Evolutionary conservation across 768 basidiomycete species (phyloP).

Genomic region (Asterophora lycoperdoides): DNA sequence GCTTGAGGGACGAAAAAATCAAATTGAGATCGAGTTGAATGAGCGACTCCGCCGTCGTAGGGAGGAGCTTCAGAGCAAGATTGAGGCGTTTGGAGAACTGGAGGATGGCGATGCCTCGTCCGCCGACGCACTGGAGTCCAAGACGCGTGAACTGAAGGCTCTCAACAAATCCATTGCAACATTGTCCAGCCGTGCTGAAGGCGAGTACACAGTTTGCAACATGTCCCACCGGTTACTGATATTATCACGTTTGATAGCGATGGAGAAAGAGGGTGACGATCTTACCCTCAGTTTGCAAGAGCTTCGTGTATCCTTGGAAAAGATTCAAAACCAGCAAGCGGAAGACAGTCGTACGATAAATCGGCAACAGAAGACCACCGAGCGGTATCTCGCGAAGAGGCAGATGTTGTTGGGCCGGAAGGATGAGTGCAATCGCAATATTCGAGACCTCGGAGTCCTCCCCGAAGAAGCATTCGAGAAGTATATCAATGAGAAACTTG

Average conservation of each 20-base stretch:
- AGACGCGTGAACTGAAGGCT: constrained; percentile 62
- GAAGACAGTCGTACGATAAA: constrained; percentile 86
- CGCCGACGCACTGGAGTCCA: constrained; percentile 62
- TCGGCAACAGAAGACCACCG: constrained; percentile 92
- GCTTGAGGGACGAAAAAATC: constrained; percentile 73
- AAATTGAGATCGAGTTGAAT: constrained; percentile 88
- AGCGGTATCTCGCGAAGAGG: constrained; percentile 89
- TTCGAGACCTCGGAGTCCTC: constrained; percentile 92
- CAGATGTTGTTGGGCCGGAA: constrained; percentile 80
- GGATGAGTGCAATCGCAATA: constrained; percentile 93
- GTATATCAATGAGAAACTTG: constrained; percentile 84
- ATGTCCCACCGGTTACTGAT: neutral
- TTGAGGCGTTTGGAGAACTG: constrained; percentile 71
- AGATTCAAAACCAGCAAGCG: constrained; percentile 72
- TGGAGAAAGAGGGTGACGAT: constrained; percentile 71
- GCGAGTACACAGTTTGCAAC: constrained; percentile 26
- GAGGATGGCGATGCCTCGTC: constrained; percentile 53
- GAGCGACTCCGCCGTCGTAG: constrained; percentile 79
- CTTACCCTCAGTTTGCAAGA: constrained; percentile 62
- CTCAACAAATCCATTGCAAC: constrained; percentile 64
- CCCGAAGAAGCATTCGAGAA: constrained; percentile 98
- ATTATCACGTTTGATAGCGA: constrained; percentile 35
- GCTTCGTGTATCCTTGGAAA: constrained; percentile 61
- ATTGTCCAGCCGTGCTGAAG: constrained; percentile 60
- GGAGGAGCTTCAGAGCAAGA: constrained; percentile 70